These are phyloP conservation scores for Camillea tinctor DNA, from an alignment of 2,329 filamentous ascomycete genomes.

Conservation along the genomic window DNA sequence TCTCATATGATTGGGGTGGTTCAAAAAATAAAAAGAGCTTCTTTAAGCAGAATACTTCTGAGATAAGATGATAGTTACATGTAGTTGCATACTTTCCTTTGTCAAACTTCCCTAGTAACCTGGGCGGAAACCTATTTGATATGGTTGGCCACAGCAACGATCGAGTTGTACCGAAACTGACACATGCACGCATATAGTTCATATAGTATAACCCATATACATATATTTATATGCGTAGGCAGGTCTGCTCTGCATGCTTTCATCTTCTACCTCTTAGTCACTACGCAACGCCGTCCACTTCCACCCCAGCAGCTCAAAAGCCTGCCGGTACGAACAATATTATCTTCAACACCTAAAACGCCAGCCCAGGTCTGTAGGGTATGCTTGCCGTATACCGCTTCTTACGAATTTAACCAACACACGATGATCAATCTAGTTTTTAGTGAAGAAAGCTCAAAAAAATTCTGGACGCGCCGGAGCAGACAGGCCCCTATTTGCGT, in stretches of 20 bases:
- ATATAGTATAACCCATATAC: too few relatives aligned
- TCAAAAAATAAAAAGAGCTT: too few relatives aligned
- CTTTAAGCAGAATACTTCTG: neutral
- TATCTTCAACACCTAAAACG: neutral
- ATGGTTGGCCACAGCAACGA: neutral
- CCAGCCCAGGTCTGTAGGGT: neutral
- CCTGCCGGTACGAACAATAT: neutral
- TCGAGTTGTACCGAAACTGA: neutral
- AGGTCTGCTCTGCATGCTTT: neutral
- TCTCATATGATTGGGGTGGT: too few relatives aligned
- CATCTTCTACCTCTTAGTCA: neutral
- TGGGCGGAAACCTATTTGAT: neutral
- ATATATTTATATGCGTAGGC: too few relatives aligned
- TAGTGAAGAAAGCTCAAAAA: neutral
- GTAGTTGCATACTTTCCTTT: neutral
- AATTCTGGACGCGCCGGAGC: neutral
- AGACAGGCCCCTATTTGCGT: constrained; percentile 21
- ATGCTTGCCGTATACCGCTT: neutral
- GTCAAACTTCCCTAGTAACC: neutral
- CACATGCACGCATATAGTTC: too few relatives aligned
- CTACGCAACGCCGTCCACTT: neutral
- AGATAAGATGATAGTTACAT: neutral
- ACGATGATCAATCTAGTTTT: neutral
- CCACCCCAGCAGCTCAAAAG: neutral
- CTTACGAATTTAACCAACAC: neutral